phyloP scores from a whole-genome alignment of 345 rosid species.

The Moringa oleifera region DNA sequence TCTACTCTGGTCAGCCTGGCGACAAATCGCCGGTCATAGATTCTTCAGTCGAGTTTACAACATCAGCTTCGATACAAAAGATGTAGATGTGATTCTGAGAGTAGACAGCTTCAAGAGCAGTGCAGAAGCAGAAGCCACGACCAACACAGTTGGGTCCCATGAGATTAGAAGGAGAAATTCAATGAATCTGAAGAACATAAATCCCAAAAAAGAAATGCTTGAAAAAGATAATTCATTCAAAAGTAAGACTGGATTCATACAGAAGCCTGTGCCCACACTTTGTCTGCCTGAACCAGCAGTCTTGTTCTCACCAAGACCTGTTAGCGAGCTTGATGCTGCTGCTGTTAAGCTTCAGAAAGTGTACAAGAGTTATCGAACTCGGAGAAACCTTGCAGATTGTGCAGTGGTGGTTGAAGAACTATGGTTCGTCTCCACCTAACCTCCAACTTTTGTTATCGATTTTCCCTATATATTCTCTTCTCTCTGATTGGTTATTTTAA shows the following conservation, averaged over 20 bases:
- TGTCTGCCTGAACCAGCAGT: slow-evolving; percentile 48
- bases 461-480: neutral
- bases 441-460: neutral
- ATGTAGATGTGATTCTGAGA: slow-evolving; percentile 23
- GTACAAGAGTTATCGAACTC: slow-evolving; percentile 83
- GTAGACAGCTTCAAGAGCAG: slow-evolving; percentile 33
- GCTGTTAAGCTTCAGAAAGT: slow-evolving; percentile 84
- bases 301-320: slow-evolving; percentile 62
- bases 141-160: slow-evolving; percentile 11
- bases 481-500: too few species aligned
- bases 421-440: slow-evolving; percentile 34
- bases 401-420: slow-evolving; percentile 87
- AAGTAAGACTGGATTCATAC: slow-evolving; percentile 11
- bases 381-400: slow-evolving; percentile 93
- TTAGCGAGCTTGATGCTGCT: slow-evolving; percentile 73
- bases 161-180: slow-evolving; percentile 24
- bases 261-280: slow-evolving; percentile 24
- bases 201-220: slow-evolving; percentile 12
- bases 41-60: slow-evolving; percentile 19
- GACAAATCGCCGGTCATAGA: slow-evolving; percentile 26
- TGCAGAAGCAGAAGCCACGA: slow-evolving; percentile 13
- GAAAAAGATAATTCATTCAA: slow-evolving; percentile 7
- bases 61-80: slow-evolving; percentile 22
- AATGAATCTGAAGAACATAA: slow-evolving; percentile 30
- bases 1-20: slow-evolving; percentile 36